Percentiles rank a stretch among this genome's conserved stretches.
phyloP scores from a whole-genome alignment of 495 filamentous ascomycete species.

The Corynascus novoguineensis region DNA sequence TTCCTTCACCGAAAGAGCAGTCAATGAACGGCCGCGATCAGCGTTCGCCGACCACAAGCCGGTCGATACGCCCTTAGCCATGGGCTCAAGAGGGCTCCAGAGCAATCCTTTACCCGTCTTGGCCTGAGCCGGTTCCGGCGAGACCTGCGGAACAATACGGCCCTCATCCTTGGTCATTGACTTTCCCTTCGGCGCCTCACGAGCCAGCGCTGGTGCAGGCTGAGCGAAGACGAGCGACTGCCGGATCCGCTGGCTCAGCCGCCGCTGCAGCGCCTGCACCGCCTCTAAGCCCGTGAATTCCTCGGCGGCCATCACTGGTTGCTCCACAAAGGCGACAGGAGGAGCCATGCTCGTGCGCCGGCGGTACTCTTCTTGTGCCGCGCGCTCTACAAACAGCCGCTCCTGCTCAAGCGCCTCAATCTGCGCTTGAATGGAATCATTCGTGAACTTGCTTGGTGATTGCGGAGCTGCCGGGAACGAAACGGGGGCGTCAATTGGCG shows the following conservation, averaged over 20 bases:
- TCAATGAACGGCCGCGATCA: background rate
- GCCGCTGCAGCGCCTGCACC: slow-evolving; percentile 22
- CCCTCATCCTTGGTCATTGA: too few relatives aligned
- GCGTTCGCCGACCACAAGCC: slow-evolving; percentile 13
- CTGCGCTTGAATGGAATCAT: slow-evolving; percentile 26
- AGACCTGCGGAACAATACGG: too few relatives aligned
- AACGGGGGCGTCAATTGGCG: slow-evolving; percentile 9
- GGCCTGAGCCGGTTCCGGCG: background rate
- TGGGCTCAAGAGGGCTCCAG: slow-evolving; percentile 3
- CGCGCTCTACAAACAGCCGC: slow-evolving; percentile 24
- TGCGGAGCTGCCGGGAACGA: background rate
- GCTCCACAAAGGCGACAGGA: background rate
- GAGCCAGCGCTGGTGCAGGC: background rate
- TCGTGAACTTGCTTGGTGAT: background rate
- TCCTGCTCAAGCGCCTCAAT: slow-evolving; percentile 37
- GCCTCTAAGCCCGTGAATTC: slow-evolving; percentile 5
- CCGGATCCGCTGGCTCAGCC: slow-evolving; percentile 16
- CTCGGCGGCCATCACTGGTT: background rate
- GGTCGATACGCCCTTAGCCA: background rate
- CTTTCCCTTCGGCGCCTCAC: too few relatives aligned
- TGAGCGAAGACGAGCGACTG: slow-evolving; percentile 16
- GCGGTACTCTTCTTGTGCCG: slow-evolving; percentile 20
- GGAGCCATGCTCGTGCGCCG: slow-evolving; percentile 6
- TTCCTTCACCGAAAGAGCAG: slow-evolving; percentile 12
- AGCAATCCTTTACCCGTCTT: background rate